phyloP scores from a whole-genome alignment of 257 asterid species.

The Solanum habrochaites region DNA sequence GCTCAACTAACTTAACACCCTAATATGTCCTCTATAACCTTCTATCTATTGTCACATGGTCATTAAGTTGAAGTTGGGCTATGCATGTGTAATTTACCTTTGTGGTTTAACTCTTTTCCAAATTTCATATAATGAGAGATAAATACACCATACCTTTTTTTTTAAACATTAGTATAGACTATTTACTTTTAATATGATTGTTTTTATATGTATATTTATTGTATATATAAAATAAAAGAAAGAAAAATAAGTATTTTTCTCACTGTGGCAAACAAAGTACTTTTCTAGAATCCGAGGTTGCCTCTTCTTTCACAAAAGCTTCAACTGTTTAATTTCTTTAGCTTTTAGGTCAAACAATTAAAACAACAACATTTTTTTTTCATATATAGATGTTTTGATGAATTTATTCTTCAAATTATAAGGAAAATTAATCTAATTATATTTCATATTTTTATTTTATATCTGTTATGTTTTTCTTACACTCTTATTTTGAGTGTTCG shows the following conservation, averaged over 20 bases:
- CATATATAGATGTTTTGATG: neutral
- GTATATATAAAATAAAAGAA: neutral
- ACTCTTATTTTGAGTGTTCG: neutral
- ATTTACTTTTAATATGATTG: neutral
- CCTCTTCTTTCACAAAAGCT: slow-evolving; percentile 12
- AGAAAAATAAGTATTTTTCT: neutral
- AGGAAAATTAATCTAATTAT: neutral
- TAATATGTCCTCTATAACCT: neutral
- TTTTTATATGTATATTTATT: too few species aligned
- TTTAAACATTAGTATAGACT: neutral
- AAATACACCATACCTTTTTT: neutral
- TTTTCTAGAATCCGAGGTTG: slow-evolving; percentile 48
- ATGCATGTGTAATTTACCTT: neutral
- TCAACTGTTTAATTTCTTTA: slow-evolving; percentile 6
- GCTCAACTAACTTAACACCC: neutral
- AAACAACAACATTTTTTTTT: neutral
- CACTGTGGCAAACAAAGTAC: neutral
- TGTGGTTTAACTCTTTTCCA: neutral
- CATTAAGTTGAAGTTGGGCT: too few species aligned
- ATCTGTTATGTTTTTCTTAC: neutral
- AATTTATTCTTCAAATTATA: neutral
- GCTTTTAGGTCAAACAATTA: slow-evolving; percentile 28
- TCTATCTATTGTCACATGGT: neutral
- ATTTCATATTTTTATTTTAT: neutral
- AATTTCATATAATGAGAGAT: too few species aligned